Evolutionary conservation across 768 basidiomycete species (phyloP).

Genomic region (Pulveroboletus frians): DNA sequence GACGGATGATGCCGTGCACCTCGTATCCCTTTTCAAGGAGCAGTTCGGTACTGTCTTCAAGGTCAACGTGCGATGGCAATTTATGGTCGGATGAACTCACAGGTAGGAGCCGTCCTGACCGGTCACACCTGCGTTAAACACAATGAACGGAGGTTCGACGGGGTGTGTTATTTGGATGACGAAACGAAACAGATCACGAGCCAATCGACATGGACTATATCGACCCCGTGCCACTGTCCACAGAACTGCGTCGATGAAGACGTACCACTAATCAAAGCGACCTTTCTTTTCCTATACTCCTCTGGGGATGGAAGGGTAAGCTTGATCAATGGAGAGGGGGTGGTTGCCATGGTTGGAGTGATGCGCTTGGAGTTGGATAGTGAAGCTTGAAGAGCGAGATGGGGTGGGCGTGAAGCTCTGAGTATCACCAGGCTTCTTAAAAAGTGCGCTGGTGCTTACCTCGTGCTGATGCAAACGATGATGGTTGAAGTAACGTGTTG

Average conservation of each 20-base stretch:
- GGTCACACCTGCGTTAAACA: constrained; percentile 66
- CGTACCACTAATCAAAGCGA: constrained; percentile 87
- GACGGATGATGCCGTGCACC: constrained; percentile 93
- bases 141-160: constrained; percentile 7
- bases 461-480: background rate
- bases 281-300: constrained; percentile 86
- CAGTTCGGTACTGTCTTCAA: constrained; percentile 62
- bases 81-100: constrained; percentile 40
- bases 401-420: too few species aligned
- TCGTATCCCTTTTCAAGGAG: constrained; percentile 84
- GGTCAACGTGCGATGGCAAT: constrained; percentile 4
- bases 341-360: constrained; percentile 13
- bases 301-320: constrained; percentile 64
- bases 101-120: constrained; percentile 96
- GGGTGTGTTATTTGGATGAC: background rate
- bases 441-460: too few species aligned
- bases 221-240: background rate
- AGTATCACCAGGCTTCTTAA: too few species aligned
- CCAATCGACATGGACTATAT: background rate
- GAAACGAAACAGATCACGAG: background rate
- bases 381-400: too few species aligned
- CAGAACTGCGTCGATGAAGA: constrained; percentile 8
- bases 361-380: constrained; percentile 1
- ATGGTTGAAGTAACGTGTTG: background rate
- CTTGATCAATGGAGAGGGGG: constrained; percentile 37